Conservation (phyloP, 805 yeast genomes). For the Ogataea populi-albae region DNA sequence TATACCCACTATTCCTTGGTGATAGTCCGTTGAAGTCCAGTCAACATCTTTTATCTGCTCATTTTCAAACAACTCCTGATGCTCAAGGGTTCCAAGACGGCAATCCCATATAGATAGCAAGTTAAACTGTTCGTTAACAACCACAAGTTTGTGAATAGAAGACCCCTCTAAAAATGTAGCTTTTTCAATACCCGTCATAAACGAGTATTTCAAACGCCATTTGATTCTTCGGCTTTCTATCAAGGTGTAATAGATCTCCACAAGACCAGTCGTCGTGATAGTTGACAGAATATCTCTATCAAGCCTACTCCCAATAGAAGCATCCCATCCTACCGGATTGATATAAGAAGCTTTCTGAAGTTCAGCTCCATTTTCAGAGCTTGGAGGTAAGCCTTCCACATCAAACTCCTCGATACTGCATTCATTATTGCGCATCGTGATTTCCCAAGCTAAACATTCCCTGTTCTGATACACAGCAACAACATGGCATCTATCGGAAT, state of each 20-base stretch:
- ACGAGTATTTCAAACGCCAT: constrained; percentile 52
- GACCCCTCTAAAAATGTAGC: constrained; percentile 67
- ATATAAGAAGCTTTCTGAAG: constrained; percentile 42
- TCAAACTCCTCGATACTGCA: constrained; percentile 28
- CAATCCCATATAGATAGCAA: constrained; percentile 78
- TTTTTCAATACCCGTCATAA: constrained; percentile 54
- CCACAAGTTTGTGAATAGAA: constrained; percentile 70
- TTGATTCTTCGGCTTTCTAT: constrained; percentile 29
- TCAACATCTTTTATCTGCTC: constrained; percentile 64
- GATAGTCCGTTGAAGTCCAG: constrained; percentile 73
- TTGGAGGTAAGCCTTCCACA: constrained; percentile 36
- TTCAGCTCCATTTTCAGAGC: constrained; percentile 31
- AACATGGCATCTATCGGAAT: constrained; percentile 37
- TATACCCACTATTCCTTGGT: constrained; percentile 73
- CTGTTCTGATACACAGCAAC: constrained; percentile 48
- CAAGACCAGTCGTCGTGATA: constrained; percentile 50
- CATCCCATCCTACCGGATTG: constrained; percentile 63
- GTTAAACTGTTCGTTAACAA: constrained; percentile 54
- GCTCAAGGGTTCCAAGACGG: constrained; percentile 63
- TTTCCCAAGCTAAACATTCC: constrained; percentile 40
- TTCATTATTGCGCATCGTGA: constrained; percentile 27
- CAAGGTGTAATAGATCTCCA: constrained; percentile 46
- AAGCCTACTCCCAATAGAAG: constrained; percentile 25
- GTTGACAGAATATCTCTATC: constrained; percentile 53
- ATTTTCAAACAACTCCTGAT: constrained; percentile 41